Evolutionary conservation across 306 rosid species (phyloP).

Genomic region (Medicago ruthenica): DNA sequence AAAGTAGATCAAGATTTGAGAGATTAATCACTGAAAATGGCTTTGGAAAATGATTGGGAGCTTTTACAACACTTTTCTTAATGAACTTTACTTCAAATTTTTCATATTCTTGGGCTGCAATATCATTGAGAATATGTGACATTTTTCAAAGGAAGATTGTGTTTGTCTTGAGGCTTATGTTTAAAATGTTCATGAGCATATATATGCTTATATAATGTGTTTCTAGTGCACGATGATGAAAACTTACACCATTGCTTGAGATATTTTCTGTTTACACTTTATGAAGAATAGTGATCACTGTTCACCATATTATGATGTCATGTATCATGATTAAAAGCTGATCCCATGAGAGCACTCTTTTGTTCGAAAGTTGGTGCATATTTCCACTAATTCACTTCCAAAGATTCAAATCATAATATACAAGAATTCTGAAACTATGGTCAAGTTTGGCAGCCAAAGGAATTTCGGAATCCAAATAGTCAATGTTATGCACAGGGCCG

Average conservation of each 20-base stretch:
- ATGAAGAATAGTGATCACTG: slow-evolving; percentile 5
- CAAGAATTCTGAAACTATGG: slow-evolving; percentile 15
- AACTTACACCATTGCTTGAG: neutral
- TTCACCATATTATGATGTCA: slow-evolving; percentile 29
- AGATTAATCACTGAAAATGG: slow-evolving; percentile 53
- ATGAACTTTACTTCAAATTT: slow-evolving; percentile 59
- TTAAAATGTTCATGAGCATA: slow-evolving; percentile 8
- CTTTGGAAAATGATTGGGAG: slow-evolving; percentile 49
- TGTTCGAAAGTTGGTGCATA: slow-evolving; percentile 30
- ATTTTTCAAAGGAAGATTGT: slow-evolving; percentile 30
- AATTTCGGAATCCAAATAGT: slow-evolving; percentile 37
- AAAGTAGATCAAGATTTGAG: slow-evolving; percentile 86
- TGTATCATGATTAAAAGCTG: slow-evolving; percentile 41
- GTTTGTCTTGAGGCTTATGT: slow-evolving; percentile 20
- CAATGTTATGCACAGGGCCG: no score
- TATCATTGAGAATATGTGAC: slow-evolving; percentile 40
- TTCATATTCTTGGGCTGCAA: neutral
- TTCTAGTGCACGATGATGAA: slow-evolving; percentile 30
- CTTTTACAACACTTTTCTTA: slow-evolving; percentile 57
- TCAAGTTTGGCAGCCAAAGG: slow-evolving; percentile 55
- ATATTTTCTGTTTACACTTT: slow-evolving; percentile 37
- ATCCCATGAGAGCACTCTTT: slow-evolving; percentile 32
- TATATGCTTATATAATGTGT: slow-evolving; percentile 43
- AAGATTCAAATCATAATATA: slow-evolving; percentile 19
- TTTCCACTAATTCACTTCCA: slow-evolving; percentile 28